Evolutionary conservation across 2,329 filamentous ascomycete species (phyloP), one percentile per base, ranked within the genome.

Genomic region (Botrytis deweyae): DNA sequence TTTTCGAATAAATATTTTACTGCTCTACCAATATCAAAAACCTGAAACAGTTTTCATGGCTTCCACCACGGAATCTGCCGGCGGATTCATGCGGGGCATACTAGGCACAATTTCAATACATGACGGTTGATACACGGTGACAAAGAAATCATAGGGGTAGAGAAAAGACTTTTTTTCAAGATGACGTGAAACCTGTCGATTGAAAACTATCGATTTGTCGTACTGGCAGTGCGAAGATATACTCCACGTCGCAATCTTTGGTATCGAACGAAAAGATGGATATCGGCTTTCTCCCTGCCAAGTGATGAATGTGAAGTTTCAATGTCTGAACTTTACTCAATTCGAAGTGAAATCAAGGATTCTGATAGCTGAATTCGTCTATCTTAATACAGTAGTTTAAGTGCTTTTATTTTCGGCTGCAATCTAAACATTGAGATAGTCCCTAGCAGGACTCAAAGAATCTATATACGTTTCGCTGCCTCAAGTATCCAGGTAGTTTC

Each of bases 21-120:
- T 29, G 14, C 65, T 55, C 22, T 29, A 29, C 22, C 33, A 55
- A 67, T 29, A 40, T 55, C 46, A 38, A 29, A 4, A 38, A 18
- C 38, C 18, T 29, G 46, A 55, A 10, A 49, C 9, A 25, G 12
- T 52, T 52, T 52, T 40, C 14, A 52, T 55, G 46, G 46, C 64
- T 52, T 52, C 64, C 38, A 52, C 64, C 64, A 67, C 44, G 46
- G 33, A 25, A 40, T 67, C 44, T 52, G n/a, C 65, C 46, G 33
- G 25, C 18, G 36, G 16, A 49, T 66, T 46, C 44, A 29, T 20
- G 46, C 38, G 65, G 33, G 20, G 44, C 38, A 52, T 29, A 29
- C 25, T 62, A 25, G 29, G 12, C 65, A 40, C 25, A 20, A 20
- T n/a, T n/a, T 29, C 9, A 52, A 4, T 9, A 40, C 9, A 18